Percentiles rank a stretch among this genome's conserved stretches.
Conservation (phyloP, 352 stramenopile species). For the Lagenidium giganteum region DNA sequence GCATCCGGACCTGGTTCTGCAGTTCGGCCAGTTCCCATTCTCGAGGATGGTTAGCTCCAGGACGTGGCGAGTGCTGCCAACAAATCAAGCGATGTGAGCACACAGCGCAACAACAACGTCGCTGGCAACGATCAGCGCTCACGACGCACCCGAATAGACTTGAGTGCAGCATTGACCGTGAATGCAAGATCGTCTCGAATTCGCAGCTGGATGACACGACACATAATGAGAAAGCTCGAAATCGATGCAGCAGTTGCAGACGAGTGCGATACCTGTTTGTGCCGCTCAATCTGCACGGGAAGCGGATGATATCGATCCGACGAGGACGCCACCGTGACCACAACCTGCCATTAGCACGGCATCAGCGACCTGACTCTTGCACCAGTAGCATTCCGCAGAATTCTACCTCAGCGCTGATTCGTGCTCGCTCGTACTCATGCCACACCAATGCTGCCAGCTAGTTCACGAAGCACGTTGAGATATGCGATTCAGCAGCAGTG, state of each 20-base stretch:
- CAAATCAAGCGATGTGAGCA: not conserved
- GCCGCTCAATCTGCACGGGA: slow-evolving; percentile 55
- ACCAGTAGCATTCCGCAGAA: too few relatives aligned
- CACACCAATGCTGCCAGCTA: slow-evolving; percentile 61
- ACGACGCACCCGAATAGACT: slow-evolving; percentile 50
- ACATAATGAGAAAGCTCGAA: not conserved
- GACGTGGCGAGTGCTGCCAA: not conserved
- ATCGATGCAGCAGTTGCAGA: not conserved
- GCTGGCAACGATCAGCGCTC: slow-evolving; percentile 1
- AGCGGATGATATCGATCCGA: slow-evolving; percentile 47
- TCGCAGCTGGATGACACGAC: slow-evolving; percentile 30
- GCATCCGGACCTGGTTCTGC: slow-evolving; percentile 55
- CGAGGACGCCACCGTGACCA: slow-evolving; percentile 45
- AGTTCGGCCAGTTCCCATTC: slow-evolving; percentile 36
- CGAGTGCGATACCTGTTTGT: slow-evolving; percentile 78
- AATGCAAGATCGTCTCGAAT: slow-evolving; percentile 72
- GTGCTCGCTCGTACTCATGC: slow-evolving; percentile 46
- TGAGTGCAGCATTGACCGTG: slow-evolving; percentile 73
- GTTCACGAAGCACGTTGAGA: not conserved
- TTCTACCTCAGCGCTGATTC: slow-evolving; percentile 62
- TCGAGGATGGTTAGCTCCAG: too few relatives aligned
- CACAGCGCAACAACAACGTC: not conserved
- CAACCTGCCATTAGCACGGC: slow-evolving; percentile 21
- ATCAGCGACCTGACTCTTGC: not conserved
- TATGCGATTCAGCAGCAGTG: not conserved